These are phyloP conservation scores for Rhytidhysteron rufulum DNA, from an alignment of 2,329 filamentous ascomycete species.

Conservation along the genomic window DNA sequence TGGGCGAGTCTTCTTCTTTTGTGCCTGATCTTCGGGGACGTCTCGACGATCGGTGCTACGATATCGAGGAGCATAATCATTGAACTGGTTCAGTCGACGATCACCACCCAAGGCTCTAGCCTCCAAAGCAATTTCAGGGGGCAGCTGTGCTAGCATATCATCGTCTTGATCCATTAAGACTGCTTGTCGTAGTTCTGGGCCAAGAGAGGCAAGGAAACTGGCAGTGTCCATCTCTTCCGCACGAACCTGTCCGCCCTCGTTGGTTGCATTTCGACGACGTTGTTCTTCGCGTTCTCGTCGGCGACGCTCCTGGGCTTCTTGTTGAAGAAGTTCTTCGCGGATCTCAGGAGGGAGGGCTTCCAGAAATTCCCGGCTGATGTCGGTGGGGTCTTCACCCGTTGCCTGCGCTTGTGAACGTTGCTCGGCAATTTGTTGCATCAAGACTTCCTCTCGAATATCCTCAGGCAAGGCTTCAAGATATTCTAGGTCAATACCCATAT, in stretches of 20 bases:
- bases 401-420: slow-evolving; percentile 61
- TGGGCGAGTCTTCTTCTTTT: slow-evolving; percentile 66
- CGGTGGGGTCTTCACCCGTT: slow-evolving; percentile 69
- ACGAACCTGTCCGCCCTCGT: slow-evolving; percentile 45
- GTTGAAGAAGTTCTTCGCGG: slow-evolving; percentile 82
- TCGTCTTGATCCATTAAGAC: slow-evolving; percentile 91
- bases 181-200: slow-evolving; percentile 77
- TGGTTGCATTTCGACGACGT: slow-evolving; percentile 59
- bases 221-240: slow-evolving; percentile 87
- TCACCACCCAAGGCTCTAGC: slow-evolving; percentile 66
- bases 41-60: slow-evolving; percentile 33
- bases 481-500: slow-evolving; percentile 87
- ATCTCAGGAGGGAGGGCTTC: slow-evolving; percentile 89
- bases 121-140: slow-evolving; percentile 81
- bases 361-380: slow-evolving; percentile 90
- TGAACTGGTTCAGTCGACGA: slow-evolving; percentile 53
- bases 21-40: slow-evolving; percentile 45
- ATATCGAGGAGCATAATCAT: slow-evolving; percentile 21
- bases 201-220: slow-evolving; percentile 86
- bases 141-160: slow-evolving; percentile 77
- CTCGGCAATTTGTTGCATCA: slow-evolving; percentile 82
- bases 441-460: slow-evolving; percentile 91
- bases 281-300: slow-evolving; percentile 80
- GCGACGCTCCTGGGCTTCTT: slow-evolving; percentile 84
- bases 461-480: slow-evolving; percentile 97